Percentiles rank a stretch among this genome's conserved stretches.
Conservation (phyloP, 495 filamentous ascomycete species). For the Geoglossum glabrum region DNA sequence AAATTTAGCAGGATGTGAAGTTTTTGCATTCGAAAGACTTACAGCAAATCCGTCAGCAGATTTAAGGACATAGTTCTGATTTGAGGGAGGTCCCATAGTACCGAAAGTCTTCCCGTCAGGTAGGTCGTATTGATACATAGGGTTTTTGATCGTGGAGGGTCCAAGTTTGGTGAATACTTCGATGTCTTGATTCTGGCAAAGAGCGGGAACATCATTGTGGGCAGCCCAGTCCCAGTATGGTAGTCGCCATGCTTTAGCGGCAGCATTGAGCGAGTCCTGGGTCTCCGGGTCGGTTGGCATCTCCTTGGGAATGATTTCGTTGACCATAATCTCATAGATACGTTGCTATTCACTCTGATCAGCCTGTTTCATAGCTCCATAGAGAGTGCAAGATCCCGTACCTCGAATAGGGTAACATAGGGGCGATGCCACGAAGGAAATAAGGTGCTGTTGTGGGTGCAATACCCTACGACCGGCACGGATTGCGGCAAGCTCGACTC, state of each 20-base stretch:
- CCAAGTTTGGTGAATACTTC: conserved; percentile 32
- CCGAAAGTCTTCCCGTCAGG: too few relatives aligned
- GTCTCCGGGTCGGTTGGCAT: too few relatives aligned
- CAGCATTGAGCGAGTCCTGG: conserved; percentile 8
- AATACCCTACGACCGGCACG: conserved; percentile 40
- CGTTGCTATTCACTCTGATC: too few relatives aligned
- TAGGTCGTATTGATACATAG: conserved; percentile 5
- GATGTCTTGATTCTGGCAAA: conserved; percentile 29
- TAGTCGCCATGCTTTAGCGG: conserved; percentile 36
- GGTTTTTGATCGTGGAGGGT: conserved; percentile 11
- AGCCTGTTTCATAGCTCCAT: too few relatives aligned
- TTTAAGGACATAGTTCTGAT: too few relatives aligned
- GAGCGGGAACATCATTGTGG: conserved; percentile 23
- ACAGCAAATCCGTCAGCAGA: too few relatives aligned
- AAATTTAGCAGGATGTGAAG: too few relatives aligned
- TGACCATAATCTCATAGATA: too few relatives aligned
- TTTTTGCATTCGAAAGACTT: too few relatives aligned
- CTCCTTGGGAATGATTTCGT: too few relatives aligned
- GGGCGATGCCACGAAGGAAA: conserved; percentile 56
- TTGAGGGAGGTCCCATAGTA: too few relatives aligned
- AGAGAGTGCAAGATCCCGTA: conserved; percentile 13
- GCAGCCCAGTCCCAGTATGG: conserved; percentile 54
- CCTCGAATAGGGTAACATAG: conserved; percentile 48
- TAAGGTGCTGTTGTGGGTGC: conserved; percentile 40
- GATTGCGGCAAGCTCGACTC: conserved; percentile 8